phyloP scores from a whole-genome alignment of 2,329 filamentous ascomycete genomes.

The Sordariomycetes sp. region DNA sequence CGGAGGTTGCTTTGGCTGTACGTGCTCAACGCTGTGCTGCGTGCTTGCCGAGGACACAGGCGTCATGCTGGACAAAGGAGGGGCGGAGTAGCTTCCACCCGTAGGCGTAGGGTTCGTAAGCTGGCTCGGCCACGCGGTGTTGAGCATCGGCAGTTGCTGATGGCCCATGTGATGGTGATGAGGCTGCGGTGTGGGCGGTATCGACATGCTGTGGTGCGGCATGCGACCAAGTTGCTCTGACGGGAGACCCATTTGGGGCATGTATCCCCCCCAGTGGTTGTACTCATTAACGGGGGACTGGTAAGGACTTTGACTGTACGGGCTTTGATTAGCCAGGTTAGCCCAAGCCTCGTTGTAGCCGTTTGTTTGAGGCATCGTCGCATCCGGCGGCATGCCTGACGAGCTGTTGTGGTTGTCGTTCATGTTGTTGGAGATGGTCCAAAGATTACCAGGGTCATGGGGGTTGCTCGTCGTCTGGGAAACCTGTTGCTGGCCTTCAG shows the following conservation, averaged over 20 bases:
- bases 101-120: constrained; percentile 56
- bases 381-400: constrained; percentile 19
- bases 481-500: background rate
- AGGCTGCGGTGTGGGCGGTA: constrained; percentile 12
- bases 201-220: constrained; percentile 7
- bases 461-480: background rate
- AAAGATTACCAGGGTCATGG: too few relatives aligned
- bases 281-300: constrained; percentile 57
- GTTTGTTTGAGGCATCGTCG: constrained; percentile 18
- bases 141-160: constrained; percentile 56
- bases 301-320: constrained; percentile 54
- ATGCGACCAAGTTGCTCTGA: constrained; percentile 10
- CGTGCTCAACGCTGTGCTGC: background rate
- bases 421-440: constrained; percentile 14
- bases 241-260: constrained; percentile 45
- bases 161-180: constrained; percentile 20
- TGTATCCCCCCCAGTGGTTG: constrained; percentile 37
- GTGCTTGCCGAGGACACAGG: constrained; percentile 18
- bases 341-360: constrained; percentile 41
- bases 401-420: constrained; percentile 20
- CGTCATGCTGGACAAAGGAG: constrained; percentile 45
- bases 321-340: constrained; percentile 44
- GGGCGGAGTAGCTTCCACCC: constrained; percentile 47
- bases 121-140: constrained; percentile 75
- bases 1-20: too few relatives aligned